phyloP scores from a whole-genome alignment of 345 rosid species.

The Gossypium raimondii region DNA sequence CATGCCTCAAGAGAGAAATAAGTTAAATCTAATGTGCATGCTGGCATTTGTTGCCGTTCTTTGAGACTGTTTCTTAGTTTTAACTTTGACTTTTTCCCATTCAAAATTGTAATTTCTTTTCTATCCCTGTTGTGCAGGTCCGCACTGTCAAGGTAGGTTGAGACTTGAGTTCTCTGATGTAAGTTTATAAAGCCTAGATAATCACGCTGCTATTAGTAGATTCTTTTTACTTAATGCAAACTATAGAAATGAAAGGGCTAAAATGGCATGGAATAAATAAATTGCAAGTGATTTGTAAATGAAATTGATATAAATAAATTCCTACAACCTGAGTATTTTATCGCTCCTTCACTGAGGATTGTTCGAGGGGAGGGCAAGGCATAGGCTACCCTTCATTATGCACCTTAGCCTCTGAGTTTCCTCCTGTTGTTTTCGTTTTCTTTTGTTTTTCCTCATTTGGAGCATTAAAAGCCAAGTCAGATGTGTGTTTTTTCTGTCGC shows the following conservation, averaged over 20 bases:
- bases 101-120: not conserved
- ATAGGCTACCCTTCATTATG: not conserved
- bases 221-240: not conserved
- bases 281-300: not conserved
- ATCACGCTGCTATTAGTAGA: not conserved
- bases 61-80: not conserved
- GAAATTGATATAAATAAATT: constrained; percentile 3
- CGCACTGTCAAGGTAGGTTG: constrained; percentile 84
- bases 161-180: constrained; percentile 8
- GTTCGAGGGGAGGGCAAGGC: not conserved
- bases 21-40: not conserved
- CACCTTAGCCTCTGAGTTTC: not conserved
- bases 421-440: not conserved
- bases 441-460: not conserved
- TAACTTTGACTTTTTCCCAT: not conserved
- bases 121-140: constrained; percentile 53
- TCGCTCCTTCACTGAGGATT: not conserved
- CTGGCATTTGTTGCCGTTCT: not conserved
- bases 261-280: not conserved
- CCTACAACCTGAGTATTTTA: not conserved
- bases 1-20: not conserved
- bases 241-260: not conserved
- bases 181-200: not conserved
- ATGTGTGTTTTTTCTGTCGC: not conserved
- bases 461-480: constrained; percentile 8